Evolutionary conservation across 2,329 filamentous ascomycete species (phyloP).

Genomic region (Cyphellophora europaea): DNA sequence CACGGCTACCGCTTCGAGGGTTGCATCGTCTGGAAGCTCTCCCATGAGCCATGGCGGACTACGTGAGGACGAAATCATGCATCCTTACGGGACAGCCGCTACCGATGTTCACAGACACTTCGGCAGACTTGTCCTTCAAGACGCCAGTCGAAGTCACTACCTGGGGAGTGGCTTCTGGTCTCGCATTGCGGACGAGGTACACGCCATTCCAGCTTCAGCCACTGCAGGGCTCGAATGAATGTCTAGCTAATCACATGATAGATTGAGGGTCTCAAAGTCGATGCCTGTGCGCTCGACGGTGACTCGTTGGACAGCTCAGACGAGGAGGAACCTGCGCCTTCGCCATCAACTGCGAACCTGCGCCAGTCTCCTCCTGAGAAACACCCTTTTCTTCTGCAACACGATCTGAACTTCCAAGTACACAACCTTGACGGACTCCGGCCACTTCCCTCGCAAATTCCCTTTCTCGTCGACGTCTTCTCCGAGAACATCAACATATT

Average conservation of each 20-base stretch:
- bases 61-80: conserved; percentile 9
- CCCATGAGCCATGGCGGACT: conserved; percentile 18
- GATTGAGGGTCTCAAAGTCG: conserved; percentile 35
- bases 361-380: conserved; percentile 35
- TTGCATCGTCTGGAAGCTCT: conserved; percentile 20
- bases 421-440: conserved; percentile 32
- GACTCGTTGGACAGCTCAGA: conserved; percentile 27
- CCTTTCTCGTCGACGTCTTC: conserved; percentile 43
- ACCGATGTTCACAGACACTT: conserved; percentile 32
- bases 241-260: conserved; percentile 19
- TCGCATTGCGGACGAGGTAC: conserved; percentile 50
- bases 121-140: conserved; percentile 49
- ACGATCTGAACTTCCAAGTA: conserved; percentile 24
- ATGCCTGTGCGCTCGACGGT: conserved; percentile 24
- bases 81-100: conserved; percentile 5
- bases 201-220: too few relatives aligned
- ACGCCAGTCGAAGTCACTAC: conserved; percentile 47
- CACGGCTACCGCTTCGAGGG: too few relatives aligned
- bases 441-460: conserved; percentile 47
- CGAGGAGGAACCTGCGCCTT: conserved; percentile 21
- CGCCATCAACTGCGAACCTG: conserved; percentile 27
- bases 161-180: conserved; percentile 55
- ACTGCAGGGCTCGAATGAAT: too few relatives aligned
- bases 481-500: conserved; percentile 42
- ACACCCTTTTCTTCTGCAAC: conserved; percentile 44